These are phyloP conservation scores for Panus rudis DNA, from an alignment of 768 basidiomycete genomes.

Conservation along the genomic window DNA sequence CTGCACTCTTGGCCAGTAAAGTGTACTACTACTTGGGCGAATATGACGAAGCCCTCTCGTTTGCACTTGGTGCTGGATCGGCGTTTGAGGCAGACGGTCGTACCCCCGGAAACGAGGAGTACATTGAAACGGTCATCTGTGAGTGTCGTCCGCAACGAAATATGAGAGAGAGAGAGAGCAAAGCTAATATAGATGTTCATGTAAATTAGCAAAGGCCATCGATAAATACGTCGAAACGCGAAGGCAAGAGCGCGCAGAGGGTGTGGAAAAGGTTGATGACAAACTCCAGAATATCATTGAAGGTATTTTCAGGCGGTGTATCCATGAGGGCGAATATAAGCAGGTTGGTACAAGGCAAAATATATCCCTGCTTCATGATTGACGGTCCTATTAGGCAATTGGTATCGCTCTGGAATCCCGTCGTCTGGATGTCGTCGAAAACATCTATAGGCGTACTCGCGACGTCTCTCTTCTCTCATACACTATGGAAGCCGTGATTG, in stretches of 20 bases:
- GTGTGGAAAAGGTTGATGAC: constrained; percentile 62
- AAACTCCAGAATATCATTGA: constrained; percentile 83
- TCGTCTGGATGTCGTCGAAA: constrained; percentile 79
- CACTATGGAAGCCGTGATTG: constrained; percentile 86
- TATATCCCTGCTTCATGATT: constrained; percentile 1
- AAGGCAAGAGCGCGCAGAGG: constrained; percentile 41
- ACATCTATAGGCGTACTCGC: constrained; percentile 63
- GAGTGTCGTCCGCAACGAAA: constrained; percentile 29
- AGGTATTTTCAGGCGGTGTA: constrained; percentile 79
- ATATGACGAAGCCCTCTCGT: constrained; percentile 92
- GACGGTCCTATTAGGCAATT: constrained; percentile 54
- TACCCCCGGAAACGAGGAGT: constrained; percentile 67
- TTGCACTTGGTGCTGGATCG: constrained; percentile 84
- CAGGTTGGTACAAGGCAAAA: constrained; percentile 47
- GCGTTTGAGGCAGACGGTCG: constrained; percentile 76
- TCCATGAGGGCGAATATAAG: constrained; percentile 84
- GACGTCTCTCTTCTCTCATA: constrained; percentile 83
- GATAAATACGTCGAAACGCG: constrained; percentile 84
- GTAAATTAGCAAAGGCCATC: constrained; percentile 91
- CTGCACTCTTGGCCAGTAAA: constrained; percentile 93
- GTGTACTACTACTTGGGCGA: constrained; percentile 96
- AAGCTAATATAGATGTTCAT: not conserved
- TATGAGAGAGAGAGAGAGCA: not conserved
- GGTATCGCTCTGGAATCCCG: constrained; percentile 92
- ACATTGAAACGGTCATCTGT: constrained; percentile 93